Base-by-base conservation (phyloP, 2,329 filamentous ascomycete species). In the Pseudocercospora vitis region DNA sequence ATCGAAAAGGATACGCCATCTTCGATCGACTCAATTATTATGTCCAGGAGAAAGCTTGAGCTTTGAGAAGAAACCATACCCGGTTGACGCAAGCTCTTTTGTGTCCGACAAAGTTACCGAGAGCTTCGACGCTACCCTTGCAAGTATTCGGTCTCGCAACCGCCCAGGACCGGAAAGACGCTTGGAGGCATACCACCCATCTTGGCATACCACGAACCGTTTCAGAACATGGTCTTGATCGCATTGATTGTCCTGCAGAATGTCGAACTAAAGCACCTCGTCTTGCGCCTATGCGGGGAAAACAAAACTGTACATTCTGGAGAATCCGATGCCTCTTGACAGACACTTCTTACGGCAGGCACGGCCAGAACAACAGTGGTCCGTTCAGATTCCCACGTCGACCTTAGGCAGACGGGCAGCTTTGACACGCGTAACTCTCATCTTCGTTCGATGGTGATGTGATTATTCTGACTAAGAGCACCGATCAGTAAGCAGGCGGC, bases 161-260 rank as follows among this genome's bases (percentile, higher is more conserved):
- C 83, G 9, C 87, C 87, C 4, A 89, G 75, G 33, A 91, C 83
- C 1, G 88, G 88, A 63, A 88, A 89, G 6, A 90, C 86, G 58
- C 87, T 84, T 11, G 49, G 58, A 51, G 16, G 57, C 57, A 24
- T 48, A 55, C 57, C 84, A 89, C 8, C 72, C 73, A 7, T 86
- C 86, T 69, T 87, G 84, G 68, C 87, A 88, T 24, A 88, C 80
- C 29, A 76, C 80, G 72, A 91, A 91, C 32, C 80, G 84, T 1
- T 83, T 81, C 21, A 89, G 76, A 11, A 84, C 85, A 58, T 89
- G 81, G 57, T 82, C 78, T 35, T 84, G 79, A 4, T 88, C 88
- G 65, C 89, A 72, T 68, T 44, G 29, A 23, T 61, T 62, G 8
- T 57, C 60, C 2, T 59, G 57, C 16, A 45, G n/a, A n/a, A n/a